These are phyloP conservation scores for Wickerhamomyces rabaulensis DNA, from an alignment of 805 yeast genomes.

Conservation along the genomic window DNA sequence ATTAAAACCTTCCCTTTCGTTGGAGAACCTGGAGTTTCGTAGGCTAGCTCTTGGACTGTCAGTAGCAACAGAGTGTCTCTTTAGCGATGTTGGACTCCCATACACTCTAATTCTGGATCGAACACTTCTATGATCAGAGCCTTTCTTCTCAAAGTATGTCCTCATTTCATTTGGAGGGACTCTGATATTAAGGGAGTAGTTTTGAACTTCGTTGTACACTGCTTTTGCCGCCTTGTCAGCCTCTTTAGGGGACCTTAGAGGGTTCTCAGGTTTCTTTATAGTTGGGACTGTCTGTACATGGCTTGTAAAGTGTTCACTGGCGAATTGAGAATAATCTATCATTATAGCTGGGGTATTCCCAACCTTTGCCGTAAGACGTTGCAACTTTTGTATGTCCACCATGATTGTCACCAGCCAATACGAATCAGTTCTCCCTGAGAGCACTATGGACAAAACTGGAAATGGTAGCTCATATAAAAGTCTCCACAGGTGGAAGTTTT, in stretches of 20 bases:
- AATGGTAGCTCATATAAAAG: too few relatives aligned
- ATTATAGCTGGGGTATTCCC: constrained; percentile 1
- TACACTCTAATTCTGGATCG: background rate
- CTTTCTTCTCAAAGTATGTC: background rate
- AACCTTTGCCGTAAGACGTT: background rate
- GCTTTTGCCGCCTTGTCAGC: background rate
- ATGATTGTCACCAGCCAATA: background rate
- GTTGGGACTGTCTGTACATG: background rate
- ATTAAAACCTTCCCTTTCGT: too few relatives aligned
- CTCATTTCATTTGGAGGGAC: background rate
- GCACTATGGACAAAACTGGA: too few relatives aligned
- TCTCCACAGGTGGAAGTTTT: too few relatives aligned
- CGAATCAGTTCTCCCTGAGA: too few relatives aligned
- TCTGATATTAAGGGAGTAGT: background rate
- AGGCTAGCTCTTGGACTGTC: too few relatives aligned
- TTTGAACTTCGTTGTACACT: constrained; percentile 11
- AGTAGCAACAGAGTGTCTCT: too few relatives aligned
- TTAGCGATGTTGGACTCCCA: background rate
- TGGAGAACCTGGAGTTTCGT: too few relatives aligned
- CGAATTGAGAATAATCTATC: constrained; percentile 14
- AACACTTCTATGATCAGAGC: background rate
- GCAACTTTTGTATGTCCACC: constrained; percentile 9
- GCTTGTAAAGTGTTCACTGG: constrained; percentile 10
- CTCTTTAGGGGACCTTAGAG: background rate
- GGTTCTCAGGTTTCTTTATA: background rate